Evolutionary conservation across 345 rosid species (phyloP).

Genomic region (Arabidopsis suecica): DNA sequence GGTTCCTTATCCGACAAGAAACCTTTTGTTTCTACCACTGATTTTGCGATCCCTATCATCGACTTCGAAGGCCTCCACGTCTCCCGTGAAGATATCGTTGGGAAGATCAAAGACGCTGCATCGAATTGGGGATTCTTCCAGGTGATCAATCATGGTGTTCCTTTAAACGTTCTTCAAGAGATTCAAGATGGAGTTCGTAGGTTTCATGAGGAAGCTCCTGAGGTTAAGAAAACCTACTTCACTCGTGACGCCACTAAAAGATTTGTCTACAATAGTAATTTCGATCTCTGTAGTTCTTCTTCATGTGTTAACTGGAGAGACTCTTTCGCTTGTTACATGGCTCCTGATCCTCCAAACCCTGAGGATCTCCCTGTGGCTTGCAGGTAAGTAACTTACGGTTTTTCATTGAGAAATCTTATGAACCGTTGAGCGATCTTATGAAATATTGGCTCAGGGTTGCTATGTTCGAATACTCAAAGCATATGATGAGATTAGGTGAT

Average conservation of each 20-base stretch:
- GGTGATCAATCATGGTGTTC: conserved; percentile 56
- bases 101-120: conserved; percentile 42
- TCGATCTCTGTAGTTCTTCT: conserved; percentile 47
- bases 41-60: conserved; percentile 47
- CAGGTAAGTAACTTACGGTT: conserved; percentile 36
- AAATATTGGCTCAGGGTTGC: conserved; percentile 40
- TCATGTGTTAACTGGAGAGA: conserved; percentile 56
- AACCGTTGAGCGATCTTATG: background rate
- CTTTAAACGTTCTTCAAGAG: conserved; percentile 43
- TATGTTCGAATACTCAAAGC: conserved; percentile 44
- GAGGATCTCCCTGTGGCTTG: conserved; percentile 54
- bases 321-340: conserved; percentile 42
- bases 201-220: conserved; percentile 52
- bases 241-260: conserved; percentile 40
- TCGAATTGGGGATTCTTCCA: conserved; percentile 60
- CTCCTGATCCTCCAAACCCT: conserved; percentile 48
- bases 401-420: background rate
- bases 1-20: conserved; percentile 9
- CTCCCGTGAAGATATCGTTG: conserved; percentile 19
- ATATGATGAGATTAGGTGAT: conserved; percentile 45
- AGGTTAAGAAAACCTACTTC: conserved; percentile 47
- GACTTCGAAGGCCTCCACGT: conserved; percentile 38
- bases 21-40: background rate
- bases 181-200: conserved; percentile 44
- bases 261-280: conserved; percentile 48